These are phyloP conservation scores for Rhytidhysteron rufulum DNA, from an alignment of 2,329 filamentous ascomycete genomes.

Conservation along the genomic window DNA sequence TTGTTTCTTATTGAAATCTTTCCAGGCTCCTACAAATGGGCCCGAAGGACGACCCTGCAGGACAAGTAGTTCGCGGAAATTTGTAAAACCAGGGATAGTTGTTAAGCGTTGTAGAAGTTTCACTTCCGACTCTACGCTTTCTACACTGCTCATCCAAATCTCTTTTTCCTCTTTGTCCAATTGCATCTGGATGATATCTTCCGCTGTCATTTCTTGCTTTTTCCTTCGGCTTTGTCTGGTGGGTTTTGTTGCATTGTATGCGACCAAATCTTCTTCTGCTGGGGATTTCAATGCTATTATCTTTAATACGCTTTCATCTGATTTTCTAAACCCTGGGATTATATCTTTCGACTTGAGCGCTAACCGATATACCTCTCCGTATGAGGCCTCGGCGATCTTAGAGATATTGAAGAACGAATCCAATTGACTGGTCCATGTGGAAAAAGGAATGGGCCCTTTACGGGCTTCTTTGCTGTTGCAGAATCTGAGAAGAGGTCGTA, in stretches of 20 bases:
- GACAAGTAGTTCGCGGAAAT: conserved; percentile 57
- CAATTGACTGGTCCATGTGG: conserved; percentile 40
- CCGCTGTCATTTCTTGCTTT: conserved; percentile 39
- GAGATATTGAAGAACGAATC: conserved; percentile 46
- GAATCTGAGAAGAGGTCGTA: conserved; percentile 23
- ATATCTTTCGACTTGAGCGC: conserved; percentile 27
- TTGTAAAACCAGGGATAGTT: conserved; percentile 59
- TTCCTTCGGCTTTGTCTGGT: conserved; percentile 36
- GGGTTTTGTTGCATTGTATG: conserved; percentile 34
- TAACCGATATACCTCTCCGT: conserved; percentile 62
- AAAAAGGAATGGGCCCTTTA: conserved; percentile 26
- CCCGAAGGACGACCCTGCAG: conserved; percentile 54
- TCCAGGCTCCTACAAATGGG: conserved; percentile 47
- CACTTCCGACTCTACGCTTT: conserved; percentile 45
- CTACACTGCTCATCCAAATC: conserved; percentile 40
- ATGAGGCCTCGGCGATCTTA: conserved; percentile 65
- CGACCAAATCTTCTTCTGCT: too few species aligned
- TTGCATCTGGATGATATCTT: too few species aligned
- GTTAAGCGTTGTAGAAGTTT: conserved; percentile 56
- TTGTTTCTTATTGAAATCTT: conserved; percentile 40
- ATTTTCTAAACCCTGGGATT: conserved; percentile 19
- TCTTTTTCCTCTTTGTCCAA: conserved; percentile 36
- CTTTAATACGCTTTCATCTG: conserved; percentile 47
- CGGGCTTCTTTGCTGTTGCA: conserved; percentile 19
- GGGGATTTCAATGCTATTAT: conserved; percentile 35